A percentile compares a stretch with the other conserved stretches of the same genome.
Conservation (phyloP, 352 stramenopile species). For the Pythium dissotocum region DNA sequence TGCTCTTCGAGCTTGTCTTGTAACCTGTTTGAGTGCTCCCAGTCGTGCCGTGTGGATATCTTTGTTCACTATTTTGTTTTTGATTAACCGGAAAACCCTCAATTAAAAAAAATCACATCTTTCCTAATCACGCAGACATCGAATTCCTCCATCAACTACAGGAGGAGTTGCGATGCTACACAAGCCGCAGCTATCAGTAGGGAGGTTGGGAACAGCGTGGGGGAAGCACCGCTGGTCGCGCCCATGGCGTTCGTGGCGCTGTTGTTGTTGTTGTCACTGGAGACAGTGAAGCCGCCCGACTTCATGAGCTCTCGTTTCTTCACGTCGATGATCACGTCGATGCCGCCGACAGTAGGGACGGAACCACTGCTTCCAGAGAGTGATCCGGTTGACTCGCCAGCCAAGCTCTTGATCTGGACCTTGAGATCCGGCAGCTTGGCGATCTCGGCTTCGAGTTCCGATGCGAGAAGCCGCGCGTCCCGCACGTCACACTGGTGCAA, state of each 20-base stretch:
- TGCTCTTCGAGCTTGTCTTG: constrained; percentile 75
- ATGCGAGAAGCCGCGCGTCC: constrained; percentile 23
- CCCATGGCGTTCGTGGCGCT: constrained; percentile 9
- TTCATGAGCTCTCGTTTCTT: constrained; percentile 51
- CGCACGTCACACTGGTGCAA: constrained; percentile 32
- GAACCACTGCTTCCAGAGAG: background rate
- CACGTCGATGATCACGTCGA: constrained; percentile 48
- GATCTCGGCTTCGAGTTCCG: constrained; percentile 30
- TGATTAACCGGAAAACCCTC: constrained; percentile 1
- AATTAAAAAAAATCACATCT: constrained; percentile 2
- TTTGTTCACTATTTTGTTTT: constrained; percentile 4
- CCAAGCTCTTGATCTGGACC: constrained; percentile 31
- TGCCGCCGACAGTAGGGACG: constrained; percentile 1
- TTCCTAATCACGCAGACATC: no score
- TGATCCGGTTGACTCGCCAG: background rate
- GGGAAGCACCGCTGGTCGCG: background rate
- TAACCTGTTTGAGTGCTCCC: constrained; percentile 25
- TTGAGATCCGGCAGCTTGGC: constrained; percentile 34
- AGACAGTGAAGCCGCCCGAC: background rate
- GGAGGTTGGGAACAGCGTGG: background rate
- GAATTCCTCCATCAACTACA: constrained; percentile 15
- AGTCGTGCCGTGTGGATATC: constrained; percentile 5
- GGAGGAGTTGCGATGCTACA: constrained; percentile 8
- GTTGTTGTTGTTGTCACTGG: constrained; percentile 4
- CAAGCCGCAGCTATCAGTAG: constrained; percentile 12